Base-by-base conservation (phyloP, 306 rosid genomes). In the Phaseolus lunatus region DNA sequence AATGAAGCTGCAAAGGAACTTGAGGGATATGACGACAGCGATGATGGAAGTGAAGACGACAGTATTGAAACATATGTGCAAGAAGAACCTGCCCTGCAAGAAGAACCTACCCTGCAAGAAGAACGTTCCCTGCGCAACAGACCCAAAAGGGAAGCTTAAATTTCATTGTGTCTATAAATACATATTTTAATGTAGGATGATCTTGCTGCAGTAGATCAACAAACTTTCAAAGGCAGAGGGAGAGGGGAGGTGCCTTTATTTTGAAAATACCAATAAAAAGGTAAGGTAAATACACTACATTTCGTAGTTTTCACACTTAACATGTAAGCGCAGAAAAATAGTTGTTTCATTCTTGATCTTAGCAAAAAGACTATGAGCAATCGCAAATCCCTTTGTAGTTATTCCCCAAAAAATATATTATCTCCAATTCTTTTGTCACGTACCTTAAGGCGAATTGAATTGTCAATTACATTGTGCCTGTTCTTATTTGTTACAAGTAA, bases 121-220 rank as follows among this genome's bases (percentile, higher is more conserved):
- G 84, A 90, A 84, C 82, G 88, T 62, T 82, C 89, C 65, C n/a
- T n/a, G n/a, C 96, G 95, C 15, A 90, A 92, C 73, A 86, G 98
- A 50, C 97, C 98, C 7, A 94, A 82, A 80, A 92, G 92, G 72
- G 96, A 88, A 79, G 88, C 83, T 54, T 87, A 89, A 79, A 31
- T 9, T 19, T 52, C 50, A 13, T 31, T 43, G 11, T 48, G 73
- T 65, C 31, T 31, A 10, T 47, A 45, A 71, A 19, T 12, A 16
- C 20, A 10, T 19, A 37, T 9, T 24, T 61, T 22, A n/a, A 54
- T 11, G 11, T 41, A 45, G 48, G 69, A 9, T 76, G 62, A 66
- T 82, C 75, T 64, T 57, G 74, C 24, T 33, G 37, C 59, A 23
- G 59, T 73, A 70, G 56, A 24, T 71, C 53, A 9, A 63, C 47